Conservation (phyloP, 441 rosid genomes). For the Macaranga tanarius region DNA sequence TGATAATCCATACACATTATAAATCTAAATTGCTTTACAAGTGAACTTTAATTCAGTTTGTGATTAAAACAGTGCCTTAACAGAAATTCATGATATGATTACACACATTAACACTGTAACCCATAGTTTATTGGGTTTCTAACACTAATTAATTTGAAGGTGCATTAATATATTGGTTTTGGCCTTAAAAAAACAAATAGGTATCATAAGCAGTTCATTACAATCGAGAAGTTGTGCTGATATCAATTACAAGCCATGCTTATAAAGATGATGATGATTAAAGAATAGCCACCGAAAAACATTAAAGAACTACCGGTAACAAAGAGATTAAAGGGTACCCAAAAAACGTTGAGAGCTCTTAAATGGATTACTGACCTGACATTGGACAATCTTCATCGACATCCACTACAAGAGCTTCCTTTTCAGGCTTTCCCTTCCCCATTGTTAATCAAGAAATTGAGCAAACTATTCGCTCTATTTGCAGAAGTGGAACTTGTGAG, state of each 20-base stretch:
- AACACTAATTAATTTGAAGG: too few species aligned
- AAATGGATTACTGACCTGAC: slow-evolving; percentile 10
- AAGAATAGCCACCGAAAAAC: not conserved
- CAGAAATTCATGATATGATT: not conserved
- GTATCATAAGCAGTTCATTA: not conserved
- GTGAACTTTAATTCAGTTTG: not conserved
- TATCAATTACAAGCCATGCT: not conserved
- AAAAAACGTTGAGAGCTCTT: not conserved
- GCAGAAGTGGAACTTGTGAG: not conserved
- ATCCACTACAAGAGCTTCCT: slow-evolving; percentile 9
- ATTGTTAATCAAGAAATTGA: not conserved
- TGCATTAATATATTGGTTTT: not conserved
- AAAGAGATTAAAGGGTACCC: too few species aligned
- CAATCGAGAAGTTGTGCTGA: too few species aligned
- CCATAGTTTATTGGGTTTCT: too few species aligned
- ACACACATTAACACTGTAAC: not conserved
- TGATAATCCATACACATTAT: not conserved
- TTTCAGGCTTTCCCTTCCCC: slow-evolving; percentile 22
- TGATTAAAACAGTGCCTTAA: too few species aligned
- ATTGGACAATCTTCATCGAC: slow-evolving; percentile 8
- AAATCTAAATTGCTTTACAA: not conserved
- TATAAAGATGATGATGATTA: not conserved
- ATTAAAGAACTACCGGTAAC: too few species aligned
- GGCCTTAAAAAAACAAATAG: not conserved
- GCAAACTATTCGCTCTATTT: not conserved